Conservation (phyloP, 306 rosid species). For the Cyamopsis tetragonoloba region DNA sequence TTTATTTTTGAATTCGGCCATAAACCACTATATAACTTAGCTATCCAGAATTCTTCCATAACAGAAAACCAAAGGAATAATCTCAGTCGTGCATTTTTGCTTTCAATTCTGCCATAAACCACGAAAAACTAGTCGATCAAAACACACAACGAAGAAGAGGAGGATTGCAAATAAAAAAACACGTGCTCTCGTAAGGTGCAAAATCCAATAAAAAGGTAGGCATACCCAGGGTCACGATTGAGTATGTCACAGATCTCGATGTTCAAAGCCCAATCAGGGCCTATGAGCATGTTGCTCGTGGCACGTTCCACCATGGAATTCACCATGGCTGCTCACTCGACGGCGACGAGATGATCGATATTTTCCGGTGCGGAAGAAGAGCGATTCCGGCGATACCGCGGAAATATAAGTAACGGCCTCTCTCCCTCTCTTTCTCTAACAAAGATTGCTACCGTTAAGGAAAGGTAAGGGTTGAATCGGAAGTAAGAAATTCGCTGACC, state of each 20-base stretch:
- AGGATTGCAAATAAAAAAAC: slow-evolving; percentile 3
- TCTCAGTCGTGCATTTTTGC: background rate
- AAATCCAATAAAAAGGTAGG: slow-evolving; percentile 27
- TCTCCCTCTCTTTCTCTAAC: background rate
- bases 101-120: background rate
- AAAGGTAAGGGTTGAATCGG: slow-evolving; percentile 22
- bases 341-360: slow-evolving; percentile 25
- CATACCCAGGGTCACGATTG: slow-evolving; percentile 86
- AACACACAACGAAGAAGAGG: background rate
- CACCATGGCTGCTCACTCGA: slow-evolving; percentile 58
- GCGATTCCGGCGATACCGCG: slow-evolving; percentile 24
- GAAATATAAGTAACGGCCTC: slow-evolving; percentile 33
- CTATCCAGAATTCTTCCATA: background rate
- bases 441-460: slow-evolving; percentile 37
- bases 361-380: slow-evolving; percentile 25
- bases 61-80: background rate
- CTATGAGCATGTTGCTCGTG: slow-evolving; percentile 87
- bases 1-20: background rate
- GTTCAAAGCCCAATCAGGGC: slow-evolving; percentile 99
- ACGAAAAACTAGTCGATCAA: background rate
- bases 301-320: slow-evolving; percentile 93
- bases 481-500: background rate
- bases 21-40: background rate
- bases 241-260: slow-evolving; percentile 95
- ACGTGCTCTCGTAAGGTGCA: background rate